These are phyloP conservation scores for Tritrichomonas foetus DNA, from an alignment of 208 protist species.

Conservation along the genomic window DNA sequence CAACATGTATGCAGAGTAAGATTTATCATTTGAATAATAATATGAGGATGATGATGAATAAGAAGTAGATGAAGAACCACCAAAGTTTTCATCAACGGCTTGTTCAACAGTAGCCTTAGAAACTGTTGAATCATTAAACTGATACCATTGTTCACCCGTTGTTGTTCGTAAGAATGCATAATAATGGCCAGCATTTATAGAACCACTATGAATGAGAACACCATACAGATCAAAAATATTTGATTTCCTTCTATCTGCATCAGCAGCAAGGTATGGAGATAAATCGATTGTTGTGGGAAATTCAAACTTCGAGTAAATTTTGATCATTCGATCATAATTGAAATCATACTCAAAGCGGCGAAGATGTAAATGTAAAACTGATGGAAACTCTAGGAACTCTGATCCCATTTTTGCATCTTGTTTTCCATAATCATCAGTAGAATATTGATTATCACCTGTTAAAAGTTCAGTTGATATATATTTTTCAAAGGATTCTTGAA, in stretches of 20 bases:
- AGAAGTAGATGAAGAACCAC: not conserved
- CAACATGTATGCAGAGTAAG: not conserved
- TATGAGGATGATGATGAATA: not conserved
- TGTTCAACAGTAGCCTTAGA: not conserved
- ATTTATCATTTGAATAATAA: not conserved
- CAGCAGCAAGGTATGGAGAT: not conserved
- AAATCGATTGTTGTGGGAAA: not conserved
- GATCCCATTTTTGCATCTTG: not conserved
- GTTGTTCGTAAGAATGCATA: not conserved
- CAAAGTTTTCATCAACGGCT: not conserved
- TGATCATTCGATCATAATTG: not conserved
- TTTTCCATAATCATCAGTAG: not conserved
- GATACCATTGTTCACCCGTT: not conserved
- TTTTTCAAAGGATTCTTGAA: not conserved
- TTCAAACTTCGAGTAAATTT: not conserved
- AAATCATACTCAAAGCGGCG: conserved; percentile 18
- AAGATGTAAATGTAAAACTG: not conserved
- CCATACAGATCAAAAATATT: not conserved
- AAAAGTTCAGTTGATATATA: not conserved
- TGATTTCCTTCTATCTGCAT: not conserved
- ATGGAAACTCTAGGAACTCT: not conserved
- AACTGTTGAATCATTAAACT: not conserved
- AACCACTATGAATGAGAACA: not conserved
- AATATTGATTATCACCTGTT: not conserved
- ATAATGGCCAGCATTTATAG: not conserved